Percentiles rank a stretch among this genome's conserved stretches.
phyloP scores from a whole-genome alignment of 805 yeast genomes.

The Candida peoriensis region DNA sequence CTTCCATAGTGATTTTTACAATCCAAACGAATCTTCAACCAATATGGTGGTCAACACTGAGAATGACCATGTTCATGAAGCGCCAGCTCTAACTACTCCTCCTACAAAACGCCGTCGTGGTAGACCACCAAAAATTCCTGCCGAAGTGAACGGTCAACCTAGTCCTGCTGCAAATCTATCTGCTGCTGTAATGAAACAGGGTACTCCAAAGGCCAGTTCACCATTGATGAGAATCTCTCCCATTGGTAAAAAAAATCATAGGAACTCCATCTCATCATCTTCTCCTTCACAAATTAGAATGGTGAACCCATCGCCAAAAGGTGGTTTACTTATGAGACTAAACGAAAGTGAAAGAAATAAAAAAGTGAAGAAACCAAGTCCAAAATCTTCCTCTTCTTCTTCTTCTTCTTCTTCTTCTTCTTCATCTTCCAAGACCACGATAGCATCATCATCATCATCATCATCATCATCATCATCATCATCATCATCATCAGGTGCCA shows the following conservation, averaged over 20 bases:
- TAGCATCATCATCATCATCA: not conserved
- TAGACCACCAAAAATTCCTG: conserved; percentile 21
- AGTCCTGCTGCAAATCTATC: conserved; percentile 23
- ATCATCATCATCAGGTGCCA: not conserved
- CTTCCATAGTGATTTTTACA: no score
- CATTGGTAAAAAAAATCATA: not conserved
- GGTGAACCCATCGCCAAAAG: conserved; percentile 23
- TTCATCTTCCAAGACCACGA: not conserved
- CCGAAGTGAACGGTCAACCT: conserved; percentile 4
- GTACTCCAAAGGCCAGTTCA: conserved; percentile 23
- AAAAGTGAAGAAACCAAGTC: conserved; percentile 1
- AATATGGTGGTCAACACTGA: no score
- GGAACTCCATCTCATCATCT: not conserved
- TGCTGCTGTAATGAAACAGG: conserved; percentile 25
- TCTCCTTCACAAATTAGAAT: conserved; percentile 15
- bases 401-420: no score
- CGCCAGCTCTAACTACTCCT: conserved; percentile 10
- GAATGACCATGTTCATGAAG: no score
- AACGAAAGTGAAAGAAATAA: conserved; percentile 2
- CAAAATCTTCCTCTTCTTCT: no score
- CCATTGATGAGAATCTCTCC: conserved; percentile 28
- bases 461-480: not conserved
- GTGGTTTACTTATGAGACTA: conserved; percentile 20
- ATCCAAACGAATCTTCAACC: no score
- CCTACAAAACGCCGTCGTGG: conserved; percentile 27